Base-by-base conservation (phyloP, 129 eudicot genomes). In the Heracleum sosnowskyi region DNA sequence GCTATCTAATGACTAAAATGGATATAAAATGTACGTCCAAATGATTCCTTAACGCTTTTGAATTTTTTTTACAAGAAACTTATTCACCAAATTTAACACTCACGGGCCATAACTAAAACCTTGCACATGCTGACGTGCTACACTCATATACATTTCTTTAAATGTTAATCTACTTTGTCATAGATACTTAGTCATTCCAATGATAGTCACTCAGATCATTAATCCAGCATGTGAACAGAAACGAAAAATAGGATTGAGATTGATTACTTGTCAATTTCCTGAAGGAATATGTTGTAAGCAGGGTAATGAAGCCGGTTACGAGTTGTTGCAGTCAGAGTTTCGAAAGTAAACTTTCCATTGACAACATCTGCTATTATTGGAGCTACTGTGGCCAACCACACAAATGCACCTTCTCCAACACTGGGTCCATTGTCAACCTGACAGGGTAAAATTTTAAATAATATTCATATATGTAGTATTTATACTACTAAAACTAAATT, bases 281-380 rank as follows among this genome's bases (percentile, higher is more conserved):
- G 89, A 75, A 92, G 80, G 81, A 80, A 96, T 55, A 28, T 86
- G 77, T 96, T 92, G 69, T 90, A 90, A 74, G 97, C 96, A 36
- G 99, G 99, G 79, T 87, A 92, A 77, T 92, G 89, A 40, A 96
- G 90, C 34, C 88, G 88, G 62, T 92, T 85, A 13, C 79, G 86
- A 1, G 97, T 96, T 51, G 96, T 69, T 16, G 89, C 82, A 0
- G 99, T 96, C 44, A 92, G 91, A 28, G 91, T 84, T 85, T 96
- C 99, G 72, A 88, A 96, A 76, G 96, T 88, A 84, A 90, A 96
- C 82, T 90, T 89, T 55, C 85, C 97, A 73, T 87, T 96, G 28
- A 81, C 89, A 18, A 86, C 85, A 83, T 96, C 99, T 7, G 85
- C 91, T 44, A 72, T 86, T 73, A 96, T 62, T 16, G 97, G 95